These are phyloP conservation scores for Lasiosphaeria miniovina DNA, from an alignment of 495 filamentous ascomycete genomes.

Conservation along the genomic window DNA sequence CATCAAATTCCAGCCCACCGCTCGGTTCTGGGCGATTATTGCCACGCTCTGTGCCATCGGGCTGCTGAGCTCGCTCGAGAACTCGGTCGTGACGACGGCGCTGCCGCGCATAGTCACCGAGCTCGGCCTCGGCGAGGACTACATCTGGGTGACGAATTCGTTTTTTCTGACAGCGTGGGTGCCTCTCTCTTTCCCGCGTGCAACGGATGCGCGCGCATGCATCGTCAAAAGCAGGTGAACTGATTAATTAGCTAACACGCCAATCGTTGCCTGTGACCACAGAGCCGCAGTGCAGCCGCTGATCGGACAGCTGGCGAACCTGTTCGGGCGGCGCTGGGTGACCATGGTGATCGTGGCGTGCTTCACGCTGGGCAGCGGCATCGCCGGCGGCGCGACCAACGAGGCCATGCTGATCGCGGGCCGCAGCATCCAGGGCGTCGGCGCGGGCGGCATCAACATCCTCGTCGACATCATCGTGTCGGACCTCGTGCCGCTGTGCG, in stretches of 20 bases:
- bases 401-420: slow-evolving; percentile 66
- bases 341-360: slow-evolving; percentile 26
- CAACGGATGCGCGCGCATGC: not conserved
- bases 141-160: slow-evolving; percentile 43
- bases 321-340: slow-evolving; percentile 21
- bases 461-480: slow-evolving; percentile 68
- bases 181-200: not conserved
- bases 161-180: slow-evolving; percentile 30
- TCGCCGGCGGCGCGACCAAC: slow-evolving; percentile 33
- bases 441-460: slow-evolving; percentile 72
- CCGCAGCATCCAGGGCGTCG: slow-evolving; percentile 74
- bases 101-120: slow-evolving; percentile 36
- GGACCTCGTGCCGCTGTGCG: slow-evolving; percentile 65
- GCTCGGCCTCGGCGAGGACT: slow-evolving; percentile 30
- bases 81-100: slow-evolving; percentile 39
- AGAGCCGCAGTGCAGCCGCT: slow-evolving; percentile 18
- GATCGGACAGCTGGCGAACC: slow-evolving; percentile 18
- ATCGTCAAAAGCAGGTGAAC: no score
- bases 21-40: slow-evolving; percentile 19
- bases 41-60: not conserved
- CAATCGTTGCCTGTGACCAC: no score
- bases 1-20: not conserved
- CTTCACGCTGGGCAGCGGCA: slow-evolving; percentile 42
- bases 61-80: slow-evolving; percentile 37
- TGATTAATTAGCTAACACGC: no score